Evolutionary conservation across 495 filamentous ascomycete genomes (phyloP).

Genomic region (Achaetomiella virescens): DNA sequence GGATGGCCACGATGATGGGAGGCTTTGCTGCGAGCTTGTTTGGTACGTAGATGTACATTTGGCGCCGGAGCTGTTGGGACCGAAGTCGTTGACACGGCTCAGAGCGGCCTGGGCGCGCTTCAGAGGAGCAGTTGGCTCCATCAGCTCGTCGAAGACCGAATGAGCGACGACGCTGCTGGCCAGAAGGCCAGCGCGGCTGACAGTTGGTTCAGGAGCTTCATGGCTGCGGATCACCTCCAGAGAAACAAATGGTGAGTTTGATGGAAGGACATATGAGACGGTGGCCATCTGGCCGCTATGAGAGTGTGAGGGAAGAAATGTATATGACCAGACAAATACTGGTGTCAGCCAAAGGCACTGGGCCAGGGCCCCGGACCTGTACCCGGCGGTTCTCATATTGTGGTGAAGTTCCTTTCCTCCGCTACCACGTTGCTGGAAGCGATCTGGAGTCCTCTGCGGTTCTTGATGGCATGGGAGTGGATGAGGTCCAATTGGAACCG

Average conservation of each 20-base stretch:
- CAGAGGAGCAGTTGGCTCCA: background rate
- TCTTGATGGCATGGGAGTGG: background rate
- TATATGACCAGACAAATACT: too few species aligned
- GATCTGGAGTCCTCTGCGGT: background rate
- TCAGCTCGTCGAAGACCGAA: conserved; percentile 8
- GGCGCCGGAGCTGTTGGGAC: conserved; percentile 38
- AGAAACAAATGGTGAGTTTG: background rate
- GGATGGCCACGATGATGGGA: conserved; percentile 45
- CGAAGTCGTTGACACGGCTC: conserved; percentile 34
- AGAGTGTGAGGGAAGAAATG: too few species aligned
- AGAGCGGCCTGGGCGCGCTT: conserved; percentile 8
- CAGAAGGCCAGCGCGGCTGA: conserved; percentile 12
- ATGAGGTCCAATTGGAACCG: conserved; percentile 3
- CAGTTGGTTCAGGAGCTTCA: conserved; percentile 10
- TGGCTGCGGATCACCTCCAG: background rate
- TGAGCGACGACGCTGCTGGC: conserved; percentile 3
- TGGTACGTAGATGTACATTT: conserved; percentile 55
- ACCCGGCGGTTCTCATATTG: conserved; percentile 8
- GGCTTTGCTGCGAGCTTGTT: conserved; percentile 44
- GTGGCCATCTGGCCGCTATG: background rate
- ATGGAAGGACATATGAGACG: too few species aligned
- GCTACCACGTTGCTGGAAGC: conserved; percentile 10
- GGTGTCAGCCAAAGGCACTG: too few species aligned
- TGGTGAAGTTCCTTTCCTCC: conserved; percentile 9
- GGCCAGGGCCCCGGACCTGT: background rate